Conservation (phyloP, 2,329 filamentous ascomycete genomes). For the Capronia epimyces region DNA sequence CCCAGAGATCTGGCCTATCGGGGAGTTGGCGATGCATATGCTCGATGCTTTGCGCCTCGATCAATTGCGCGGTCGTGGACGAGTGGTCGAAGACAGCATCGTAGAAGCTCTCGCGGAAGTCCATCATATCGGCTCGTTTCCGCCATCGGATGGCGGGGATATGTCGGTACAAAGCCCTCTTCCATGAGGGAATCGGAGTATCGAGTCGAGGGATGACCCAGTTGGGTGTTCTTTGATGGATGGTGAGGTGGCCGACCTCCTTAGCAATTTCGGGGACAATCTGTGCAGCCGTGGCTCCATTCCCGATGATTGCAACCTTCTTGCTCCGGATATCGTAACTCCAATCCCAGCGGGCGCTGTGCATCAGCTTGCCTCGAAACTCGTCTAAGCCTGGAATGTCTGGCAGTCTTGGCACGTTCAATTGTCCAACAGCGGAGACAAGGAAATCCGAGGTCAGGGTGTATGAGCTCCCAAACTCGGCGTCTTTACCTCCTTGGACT, state of each 20-base stretch:
- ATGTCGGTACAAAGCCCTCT: slow-evolving; percentile 45
- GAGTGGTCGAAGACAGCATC: slow-evolving; percentile 40
- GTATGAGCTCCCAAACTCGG: slow-evolving; percentile 50
- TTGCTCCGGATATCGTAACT: slow-evolving; percentile 51
- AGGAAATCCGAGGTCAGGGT: slow-evolving; percentile 53
- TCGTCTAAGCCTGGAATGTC: slow-evolving; percentile 29
- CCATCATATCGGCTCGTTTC: slow-evolving; percentile 49
- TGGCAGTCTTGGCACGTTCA: slow-evolving; percentile 48
- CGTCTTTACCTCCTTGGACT: slow-evolving; percentile 50
- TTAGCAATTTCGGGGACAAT: slow-evolving; percentile 55
- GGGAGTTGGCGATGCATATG: slow-evolving; percentile 47
- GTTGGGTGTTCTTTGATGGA: slow-evolving; percentile 56
- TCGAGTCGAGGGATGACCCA: slow-evolving; percentile 55
- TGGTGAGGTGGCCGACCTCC: slow-evolving; percentile 45
- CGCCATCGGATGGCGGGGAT: slow-evolving; percentile 48
- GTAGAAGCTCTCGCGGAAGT: slow-evolving; percentile 49
- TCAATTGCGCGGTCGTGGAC: slow-evolving; percentile 39
- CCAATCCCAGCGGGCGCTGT: slow-evolving; percentile 42
- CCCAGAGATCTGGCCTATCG: slow-evolving; percentile 47
- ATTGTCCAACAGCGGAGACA: slow-evolving; percentile 54
- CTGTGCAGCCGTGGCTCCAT: slow-evolving; percentile 56
- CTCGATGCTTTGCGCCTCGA: slow-evolving; percentile 36
- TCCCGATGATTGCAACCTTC: slow-evolving; percentile 55
- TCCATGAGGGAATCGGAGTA: slow-evolving; percentile 40
- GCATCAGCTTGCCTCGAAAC: slow-evolving; percentile 33